These are phyloP conservation scores for Kockiozyma suomiensis DNA, from an alignment of 805 yeast genomes.

Conservation along the genomic window DNA sequence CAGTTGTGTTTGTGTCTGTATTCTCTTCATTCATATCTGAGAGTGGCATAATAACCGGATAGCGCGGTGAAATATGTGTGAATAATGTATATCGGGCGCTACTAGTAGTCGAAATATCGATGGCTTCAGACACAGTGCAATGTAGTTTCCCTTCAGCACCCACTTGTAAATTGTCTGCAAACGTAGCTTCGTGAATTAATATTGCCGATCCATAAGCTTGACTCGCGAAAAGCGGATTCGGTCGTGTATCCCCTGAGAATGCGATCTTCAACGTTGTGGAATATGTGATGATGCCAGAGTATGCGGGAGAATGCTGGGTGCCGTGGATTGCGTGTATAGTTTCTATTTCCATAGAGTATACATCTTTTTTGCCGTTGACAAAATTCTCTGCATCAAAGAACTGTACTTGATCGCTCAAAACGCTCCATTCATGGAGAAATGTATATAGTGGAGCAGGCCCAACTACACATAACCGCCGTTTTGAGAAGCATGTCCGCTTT, in stretches of 20 bases:
- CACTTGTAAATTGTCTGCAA: slow-evolving; percentile 71
- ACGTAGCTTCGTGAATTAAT: slow-evolving; percentile 88
- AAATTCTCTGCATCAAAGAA: slow-evolving; percentile 9
- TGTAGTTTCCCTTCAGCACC: slow-evolving; percentile 85
- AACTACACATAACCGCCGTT: slow-evolving; percentile 55
- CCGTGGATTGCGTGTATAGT: not conserved
- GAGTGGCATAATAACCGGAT: slow-evolving; percentile 49
- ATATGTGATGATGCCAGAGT: not conserved
- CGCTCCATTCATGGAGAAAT: slow-evolving; percentile 9
- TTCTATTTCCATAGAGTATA: not conserved
- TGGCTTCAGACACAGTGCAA: slow-evolving; percentile 85
- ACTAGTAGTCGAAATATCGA: slow-evolving; percentile 69
- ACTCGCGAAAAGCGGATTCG: slow-evolving; percentile 58
- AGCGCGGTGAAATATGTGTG: slow-evolving; percentile 93
- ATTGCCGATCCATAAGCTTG: slow-evolving; percentile 71
- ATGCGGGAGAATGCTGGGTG: not conserved
- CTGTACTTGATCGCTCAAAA: not conserved
- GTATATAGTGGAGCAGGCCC: slow-evolving; percentile 52
- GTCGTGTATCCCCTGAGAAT: slow-evolving; percentile 95
- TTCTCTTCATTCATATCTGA: too few species aligned
- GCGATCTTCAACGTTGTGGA: slow-evolving; percentile 61
- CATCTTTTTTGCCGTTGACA: too few species aligned
- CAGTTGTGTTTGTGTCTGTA: not conserved
- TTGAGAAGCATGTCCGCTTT: slow-evolving; percentile 41
- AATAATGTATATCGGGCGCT: slow-evolving; percentile 66